These are phyloP conservation scores for Fraxinus nigra DNA, from an alignment of 305 asterid species.

Conservation along the genomic window DNA sequence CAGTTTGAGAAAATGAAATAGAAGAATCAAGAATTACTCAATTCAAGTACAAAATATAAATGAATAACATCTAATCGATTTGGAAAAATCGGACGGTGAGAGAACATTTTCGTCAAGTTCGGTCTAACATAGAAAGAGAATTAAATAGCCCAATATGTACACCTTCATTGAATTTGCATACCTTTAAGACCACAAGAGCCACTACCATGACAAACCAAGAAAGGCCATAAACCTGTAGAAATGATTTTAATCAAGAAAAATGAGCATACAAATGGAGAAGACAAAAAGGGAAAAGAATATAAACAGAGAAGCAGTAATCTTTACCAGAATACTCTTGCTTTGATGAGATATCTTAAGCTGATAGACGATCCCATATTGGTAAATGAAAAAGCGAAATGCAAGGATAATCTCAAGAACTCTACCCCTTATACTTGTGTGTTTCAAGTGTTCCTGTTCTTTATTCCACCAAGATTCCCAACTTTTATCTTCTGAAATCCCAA, in stretches of 20 bases:
- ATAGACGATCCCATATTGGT: conserved; percentile 94
- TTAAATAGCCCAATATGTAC: neutral
- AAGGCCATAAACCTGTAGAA: conserved; percentile 78
- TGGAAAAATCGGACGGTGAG: neutral
- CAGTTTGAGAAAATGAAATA: neutral
- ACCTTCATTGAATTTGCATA: conserved; percentile 17
- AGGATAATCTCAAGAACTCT: conserved; percentile 77
- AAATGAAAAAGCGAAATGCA: conserved; percentile 72
- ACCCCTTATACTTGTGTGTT: conserved; percentile 66
- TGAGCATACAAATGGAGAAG: conserved; percentile 20
- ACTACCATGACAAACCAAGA: conserved; percentile 93
- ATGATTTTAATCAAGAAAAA: conserved; percentile 26
- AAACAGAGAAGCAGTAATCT: neutral
- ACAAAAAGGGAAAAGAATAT: neutral
- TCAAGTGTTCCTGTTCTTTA: conserved; percentile 88
- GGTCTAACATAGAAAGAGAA: neutral
- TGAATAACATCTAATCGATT: neutral
- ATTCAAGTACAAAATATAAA: neutral
- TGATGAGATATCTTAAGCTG: conserved; percentile 81
- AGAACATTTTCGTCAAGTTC: neutral
- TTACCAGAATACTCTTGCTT: conserved; percentile 66
- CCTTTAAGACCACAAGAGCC: conserved; percentile 83
- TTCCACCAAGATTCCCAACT: conserved; percentile 99
- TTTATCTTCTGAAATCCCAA: conserved; percentile 81
- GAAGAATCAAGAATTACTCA: neutral